Evolutionary conservation across 2,329 filamentous ascomycete species (phyloP).

Genomic region (Penicillium sp.): DNA sequence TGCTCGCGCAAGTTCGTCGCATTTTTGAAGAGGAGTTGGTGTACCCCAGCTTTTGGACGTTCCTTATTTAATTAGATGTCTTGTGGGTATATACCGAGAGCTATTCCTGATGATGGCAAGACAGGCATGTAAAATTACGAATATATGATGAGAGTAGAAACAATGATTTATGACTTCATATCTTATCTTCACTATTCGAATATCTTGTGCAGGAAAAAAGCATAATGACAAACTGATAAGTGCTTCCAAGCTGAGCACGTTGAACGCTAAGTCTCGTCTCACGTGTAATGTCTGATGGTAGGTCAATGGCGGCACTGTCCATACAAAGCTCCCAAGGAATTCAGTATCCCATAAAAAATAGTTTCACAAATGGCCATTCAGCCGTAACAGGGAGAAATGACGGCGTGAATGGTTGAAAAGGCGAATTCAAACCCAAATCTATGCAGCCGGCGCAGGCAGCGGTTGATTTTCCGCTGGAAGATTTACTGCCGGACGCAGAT

Average conservation of each 20-base stretch:
- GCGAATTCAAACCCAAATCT: too few relatives aligned
- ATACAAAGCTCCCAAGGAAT: too few relatives aligned
- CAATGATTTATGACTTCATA: constrained; percentile 12
- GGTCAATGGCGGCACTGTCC: too few relatives aligned
- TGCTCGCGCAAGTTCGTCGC: constrained; percentile 88
- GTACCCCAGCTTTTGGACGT: constrained; percentile 97
- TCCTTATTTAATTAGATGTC: constrained; percentile 69
- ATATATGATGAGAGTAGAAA: constrained; percentile 9
- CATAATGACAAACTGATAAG: background rate
- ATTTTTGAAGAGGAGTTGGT: constrained; percentile 99
- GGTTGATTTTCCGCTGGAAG: too few relatives aligned
- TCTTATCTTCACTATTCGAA: constrained; percentile 11
- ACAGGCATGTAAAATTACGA: constrained; percentile 14
- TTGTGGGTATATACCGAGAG: too few relatives aligned
- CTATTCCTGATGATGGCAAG: too few relatives aligned
- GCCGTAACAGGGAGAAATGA: too few relatives aligned
- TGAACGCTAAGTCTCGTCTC: background rate
- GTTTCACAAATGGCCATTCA: too few relatives aligned
- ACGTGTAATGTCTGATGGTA: too few relatives aligned
- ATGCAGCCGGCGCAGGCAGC: too few relatives aligned
- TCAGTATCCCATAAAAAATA: background rate
- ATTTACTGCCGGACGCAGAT: background rate
- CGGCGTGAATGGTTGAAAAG: too few relatives aligned
- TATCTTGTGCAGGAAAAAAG: constrained; percentile 4
- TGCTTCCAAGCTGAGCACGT: background rate